Base-by-base conservation (phyloP, 257 asterid genomes). In the Solanum microdontum region DNA sequence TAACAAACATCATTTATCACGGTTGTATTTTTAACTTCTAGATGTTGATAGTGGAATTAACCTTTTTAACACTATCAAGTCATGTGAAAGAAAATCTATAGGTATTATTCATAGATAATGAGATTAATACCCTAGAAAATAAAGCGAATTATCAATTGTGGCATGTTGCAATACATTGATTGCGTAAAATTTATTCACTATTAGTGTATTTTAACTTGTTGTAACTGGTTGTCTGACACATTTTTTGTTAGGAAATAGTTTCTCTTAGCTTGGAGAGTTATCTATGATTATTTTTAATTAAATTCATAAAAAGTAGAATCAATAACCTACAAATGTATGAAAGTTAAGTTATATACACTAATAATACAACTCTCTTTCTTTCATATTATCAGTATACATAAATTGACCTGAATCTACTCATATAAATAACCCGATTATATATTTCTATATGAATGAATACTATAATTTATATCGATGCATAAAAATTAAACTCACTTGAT, bases 401-500 rank as follows among this genome's bases (percentile, higher is more conserved):
- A 17, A 24, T 34, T 73, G 2, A 33, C 5, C 2, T 70, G 14
- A 72, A 33, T 32, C 3, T 3, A 72, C 36, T 72, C 26, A 3
- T 34, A 33, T 73, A 73, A 73, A 0, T 34, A 73, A 19, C 28
- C 4, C 33, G 26, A 33, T 4, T 48, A 15, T 51, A 55, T 51
- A 48, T 45, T 1, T 5, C 0, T 51, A 17, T 51, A 51, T 51
- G 4, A 17, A 51, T 7, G 4, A 72, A 72, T 7, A 70, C 1
- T 33, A 33, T 19, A 19, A 0, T 21, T 21, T 36, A 36, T 36
- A 23, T 23, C 6, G 3, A 74, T 21, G 82, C 11, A 36, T 34
- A 21, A 24, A 74, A 74, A 1, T 74, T 36, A 74, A 76, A 86
- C 94, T 89, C 86, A 96, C 99, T 73, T 94, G 92, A 69, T 93